Percentiles rank a stretch among this genome's conserved stretches.
These are phyloP conservation scores for Purpureocillium takamizusanense DNA, from an alignment of 2,329 filamentous ascomycete species.

Conservation along the genomic window DNA sequence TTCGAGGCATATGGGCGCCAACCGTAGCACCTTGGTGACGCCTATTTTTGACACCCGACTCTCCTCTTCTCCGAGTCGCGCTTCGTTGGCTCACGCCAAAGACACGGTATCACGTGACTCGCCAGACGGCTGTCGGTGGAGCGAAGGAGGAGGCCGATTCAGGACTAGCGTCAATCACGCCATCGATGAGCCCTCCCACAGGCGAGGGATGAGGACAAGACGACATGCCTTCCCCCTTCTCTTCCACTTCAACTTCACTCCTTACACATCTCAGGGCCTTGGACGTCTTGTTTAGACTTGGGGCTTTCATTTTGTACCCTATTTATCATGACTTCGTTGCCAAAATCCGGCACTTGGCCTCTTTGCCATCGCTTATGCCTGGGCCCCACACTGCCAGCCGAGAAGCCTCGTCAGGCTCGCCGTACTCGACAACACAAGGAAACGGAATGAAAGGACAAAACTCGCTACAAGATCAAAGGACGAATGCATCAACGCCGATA, in stretches of 20 bases:
- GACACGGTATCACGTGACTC: slow-evolving; percentile 3
- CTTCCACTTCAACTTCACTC: slow-evolving; percentile 11
- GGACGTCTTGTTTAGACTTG: slow-evolving; percentile 3
- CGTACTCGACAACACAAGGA: background rate
- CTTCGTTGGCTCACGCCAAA: background rate
- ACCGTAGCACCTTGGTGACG: no score
- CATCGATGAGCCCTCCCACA: slow-evolving; percentile 17
- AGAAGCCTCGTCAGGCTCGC: background rate
- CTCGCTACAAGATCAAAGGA: slow-evolving; percentile 3
- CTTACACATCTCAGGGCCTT: slow-evolving; percentile 3
- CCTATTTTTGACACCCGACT: no score
- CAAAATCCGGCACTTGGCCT: slow-evolving; percentile 1
- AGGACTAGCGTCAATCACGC: slow-evolving; percentile 22
- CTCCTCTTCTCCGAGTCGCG: no score
- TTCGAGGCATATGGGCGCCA: no score
- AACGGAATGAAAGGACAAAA: slow-evolving; percentile 1
- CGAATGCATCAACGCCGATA: slow-evolving; percentile 2
- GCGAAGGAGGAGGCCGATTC: slow-evolving; percentile 2
- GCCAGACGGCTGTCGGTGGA: background rate
- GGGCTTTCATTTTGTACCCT: slow-evolving; percentile 12
- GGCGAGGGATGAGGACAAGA: slow-evolving; percentile 8
- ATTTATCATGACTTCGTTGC: slow-evolving; percentile 7
- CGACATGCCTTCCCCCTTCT: slow-evolving; percentile 8
- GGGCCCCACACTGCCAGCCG: background rate
- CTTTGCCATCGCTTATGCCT: background rate